Base-by-base conservation (phyloP, 73 alveolate species). In the Stentor roeselii region DNA sequence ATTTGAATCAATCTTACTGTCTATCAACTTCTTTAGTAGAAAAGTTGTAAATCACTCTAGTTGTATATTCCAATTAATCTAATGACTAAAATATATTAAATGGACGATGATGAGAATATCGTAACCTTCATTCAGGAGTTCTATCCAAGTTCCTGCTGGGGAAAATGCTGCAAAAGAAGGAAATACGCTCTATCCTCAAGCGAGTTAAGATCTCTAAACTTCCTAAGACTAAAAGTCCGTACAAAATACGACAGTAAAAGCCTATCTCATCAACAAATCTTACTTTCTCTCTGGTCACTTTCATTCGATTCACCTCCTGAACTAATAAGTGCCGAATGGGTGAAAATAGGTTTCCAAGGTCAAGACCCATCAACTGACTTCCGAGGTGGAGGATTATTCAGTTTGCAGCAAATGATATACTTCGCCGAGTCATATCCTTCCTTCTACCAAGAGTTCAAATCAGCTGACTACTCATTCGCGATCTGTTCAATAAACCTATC, bases 361-460 rank as follows among this genome's bases (percentile, higher is more conserved):
- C 85, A 84, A 39, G 97, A 95, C 78, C 98, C 98, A 0, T 78
- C 90, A 39, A 93, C 98, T 58, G 98, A 95, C 84, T 95, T 95
- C 83, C 84, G 98, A 82, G 98, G 98, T 77, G 87, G 95, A 50
- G 97, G 98, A 38, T 60, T 88, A 75, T 74, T 84, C 30, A 94
- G 95, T 4, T 67, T 94, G 74, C 78, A 76, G 31, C 89, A 91
- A 50, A 78, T 94, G 42, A 61, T 91, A 86, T 88, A 78, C 74
- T 86, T 94, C 11, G 80, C 80, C 11, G 34, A 21, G 27, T 21
- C 21, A 15, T 67, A 30, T 40, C 80, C 80, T 21, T 27, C 21
- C 21, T 15, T 27, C 27, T 67, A 67, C 80, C 21, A 30, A 32
- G 41, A 30, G 21, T 67, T 30, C 34, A 67, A 21, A 67, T 15